Percentiles rank a stretch among this genome's conserved stretches.
Evolutionary conservation across 1,284 basidiomycete genomes (phyloP).

Genomic region (Cystobasidium slooffiae): DNA sequence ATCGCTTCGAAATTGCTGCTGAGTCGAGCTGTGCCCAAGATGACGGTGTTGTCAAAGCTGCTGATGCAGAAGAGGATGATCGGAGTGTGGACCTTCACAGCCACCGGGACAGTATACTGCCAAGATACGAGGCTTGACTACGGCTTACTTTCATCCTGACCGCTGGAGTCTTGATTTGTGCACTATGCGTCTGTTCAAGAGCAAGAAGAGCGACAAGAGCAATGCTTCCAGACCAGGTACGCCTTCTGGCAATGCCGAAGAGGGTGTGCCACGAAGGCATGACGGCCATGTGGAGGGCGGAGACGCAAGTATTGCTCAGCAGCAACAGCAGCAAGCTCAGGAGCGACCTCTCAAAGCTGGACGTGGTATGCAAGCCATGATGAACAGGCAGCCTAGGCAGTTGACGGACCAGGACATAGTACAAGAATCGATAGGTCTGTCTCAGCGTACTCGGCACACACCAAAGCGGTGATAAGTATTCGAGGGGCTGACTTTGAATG

Average conservation of each 20-base stretch:
- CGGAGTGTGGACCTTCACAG: no score
- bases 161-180: no score
- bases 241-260: background rate
- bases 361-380: conserved; percentile 20
- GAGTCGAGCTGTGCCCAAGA: no score
- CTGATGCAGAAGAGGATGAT: no score
- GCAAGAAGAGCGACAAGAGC: conserved; percentile 8
- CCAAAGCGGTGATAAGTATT: background rate
- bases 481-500: background rate
- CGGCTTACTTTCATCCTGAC: no score
- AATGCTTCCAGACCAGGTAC: background rate
- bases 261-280: background rate
- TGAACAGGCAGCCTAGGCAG: background rate
- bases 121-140: no score
- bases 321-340: conserved; percentile 9
- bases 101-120: no score
- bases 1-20: no score
- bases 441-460: background rate
- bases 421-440: conserved; percentile 24
- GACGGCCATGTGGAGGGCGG: background rate
- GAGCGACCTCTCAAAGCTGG: conserved; percentile 10
- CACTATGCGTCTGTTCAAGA: conserved; percentile 5
- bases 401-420: conserved; percentile 3
- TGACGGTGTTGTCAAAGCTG: no score
- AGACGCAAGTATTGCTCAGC: background rate